Evolutionary conservation across 2,329 filamentous ascomycete species (phyloP), one percentile per base, ranked within the genome.

Genomic region (Pseudocercospora vitis): DNA sequence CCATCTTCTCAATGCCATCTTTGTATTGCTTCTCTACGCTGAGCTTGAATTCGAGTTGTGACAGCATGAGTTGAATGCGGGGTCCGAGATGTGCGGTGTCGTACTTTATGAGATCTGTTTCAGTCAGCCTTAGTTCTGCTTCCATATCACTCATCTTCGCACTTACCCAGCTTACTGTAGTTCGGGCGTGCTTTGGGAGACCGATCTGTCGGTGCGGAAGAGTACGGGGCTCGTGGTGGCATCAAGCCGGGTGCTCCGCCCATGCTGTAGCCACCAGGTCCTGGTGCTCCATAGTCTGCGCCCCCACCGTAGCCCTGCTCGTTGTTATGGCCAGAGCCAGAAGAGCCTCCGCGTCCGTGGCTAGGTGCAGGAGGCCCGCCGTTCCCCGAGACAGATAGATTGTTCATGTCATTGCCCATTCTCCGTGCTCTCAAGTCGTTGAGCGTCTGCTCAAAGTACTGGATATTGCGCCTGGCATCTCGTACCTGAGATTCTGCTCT

Each of bases 21-120:
- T 97, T 91, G 74, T 99, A 99, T 74, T 99, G 94, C 71, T 96
- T 95, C 72, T 99, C 94, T 23, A 99, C 94, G 63, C 94, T 96
- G 57, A 99, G 82, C 77, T 99, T 99, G 78, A 99, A 99, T 73
- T 97, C 91, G 60, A 99, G 86, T 73, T 99, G 94, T 44, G 94
- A 95, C 68, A 99, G 79, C 94, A 99, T 99, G 68, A 97, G 88
- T 76, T 99, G 94, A 68, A 99, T 99, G 63, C 95, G 91, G 56
- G 94, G 92, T 28, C 94, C 94, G 58, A 99, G 85, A 71, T 96
- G 89, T 14, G 89, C 88, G 26, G 91, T 96, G 70, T 99, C 94
- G 75, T 95, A 96, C 83, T 97, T 97, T 77, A 99, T 96, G 59
- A 99, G 79, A 74, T 99, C 94, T 96, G 63, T 18, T 14, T 37